Conservation (phyloP, 1,284 basidiomycete species). For the Ganoderma resinaceum region DNA sequence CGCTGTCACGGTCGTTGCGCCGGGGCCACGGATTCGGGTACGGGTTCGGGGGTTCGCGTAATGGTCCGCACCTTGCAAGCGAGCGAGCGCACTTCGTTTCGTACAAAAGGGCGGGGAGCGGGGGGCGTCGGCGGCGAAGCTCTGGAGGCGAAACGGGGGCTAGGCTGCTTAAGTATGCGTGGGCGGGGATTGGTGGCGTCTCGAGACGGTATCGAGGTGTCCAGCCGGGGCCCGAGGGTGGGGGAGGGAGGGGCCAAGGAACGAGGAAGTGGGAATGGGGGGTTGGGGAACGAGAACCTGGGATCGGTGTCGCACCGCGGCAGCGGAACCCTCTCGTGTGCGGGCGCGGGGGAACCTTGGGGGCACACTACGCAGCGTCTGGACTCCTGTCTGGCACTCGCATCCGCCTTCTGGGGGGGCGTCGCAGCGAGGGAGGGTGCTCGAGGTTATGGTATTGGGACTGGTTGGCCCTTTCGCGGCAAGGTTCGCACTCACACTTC, state of each 20-base stretch:
- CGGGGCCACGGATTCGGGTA: conserved; percentile 1
- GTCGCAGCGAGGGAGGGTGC: not conserved
- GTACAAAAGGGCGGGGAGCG: not conserved
- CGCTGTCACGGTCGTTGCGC: not conserved
- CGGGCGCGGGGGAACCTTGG: not conserved
- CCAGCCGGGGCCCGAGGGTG: not conserved
- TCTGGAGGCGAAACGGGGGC: not conserved
- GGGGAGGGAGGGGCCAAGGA: not conserved
- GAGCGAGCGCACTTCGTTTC: not conserved
- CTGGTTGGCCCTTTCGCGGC: not conserved
- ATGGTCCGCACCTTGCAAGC: not conserved
- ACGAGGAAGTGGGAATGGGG: not conserved
- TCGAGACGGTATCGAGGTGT: not conserved
- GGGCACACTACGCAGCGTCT: not conserved
- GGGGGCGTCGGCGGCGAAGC: not conserved
- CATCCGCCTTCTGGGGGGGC: not conserved
- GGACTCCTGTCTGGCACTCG: not conserved
- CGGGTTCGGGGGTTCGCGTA: not conserved
- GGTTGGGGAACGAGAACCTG: not conserved
- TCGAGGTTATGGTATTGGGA: not conserved
- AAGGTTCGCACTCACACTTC: not conserved
- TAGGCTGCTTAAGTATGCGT: not conserved
- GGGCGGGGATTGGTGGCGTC: not conserved
- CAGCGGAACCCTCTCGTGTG: too few relatives aligned
- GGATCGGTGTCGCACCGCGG: not conserved